These are phyloP conservation scores for Pichia kluyveri DNA, from an alignment of 805 yeast species.

Conservation along the genomic window DNA sequence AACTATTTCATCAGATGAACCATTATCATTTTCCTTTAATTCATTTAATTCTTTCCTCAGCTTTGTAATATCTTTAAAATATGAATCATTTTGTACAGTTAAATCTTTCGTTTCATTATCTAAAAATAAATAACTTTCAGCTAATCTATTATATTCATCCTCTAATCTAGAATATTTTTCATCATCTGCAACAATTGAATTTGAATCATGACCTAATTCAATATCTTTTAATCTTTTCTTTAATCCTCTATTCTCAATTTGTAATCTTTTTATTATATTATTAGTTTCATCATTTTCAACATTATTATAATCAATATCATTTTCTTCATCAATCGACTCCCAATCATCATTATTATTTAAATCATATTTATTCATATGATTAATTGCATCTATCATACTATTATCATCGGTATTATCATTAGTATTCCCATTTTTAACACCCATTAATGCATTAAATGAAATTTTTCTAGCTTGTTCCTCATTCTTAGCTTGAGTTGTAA, in stretches of 20 bases:
- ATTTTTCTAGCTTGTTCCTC: slow-evolving; percentile 10
- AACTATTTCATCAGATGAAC: background rate
- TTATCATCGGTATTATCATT: background rate
- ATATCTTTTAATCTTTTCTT: slow-evolving; percentile 11
- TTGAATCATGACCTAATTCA: slow-evolving; percentile 11
- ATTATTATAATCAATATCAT: slow-evolving; percentile 7
- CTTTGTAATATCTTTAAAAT: slow-evolving; percentile 7
- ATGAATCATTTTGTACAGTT: slow-evolving; percentile 6
- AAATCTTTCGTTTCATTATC: slow-evolving; percentile 9
- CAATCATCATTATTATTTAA: slow-evolving; percentile 6
- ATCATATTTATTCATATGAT: background rate
- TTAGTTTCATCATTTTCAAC: background rate
- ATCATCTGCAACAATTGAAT: slow-evolving; percentile 5
- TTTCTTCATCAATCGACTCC: slow-evolving; percentile 12
- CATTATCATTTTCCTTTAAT: background rate
- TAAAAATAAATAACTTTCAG: background rate
- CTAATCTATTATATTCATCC: slow-evolving; percentile 6
- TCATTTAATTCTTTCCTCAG: slow-evolving; percentile 5
- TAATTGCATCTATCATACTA: background rate
- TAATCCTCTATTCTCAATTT: slow-evolving; percentile 10
- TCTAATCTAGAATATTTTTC: slow-evolving; percentile 10
- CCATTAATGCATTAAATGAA: slow-evolving; percentile 18
- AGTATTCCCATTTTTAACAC: background rate
- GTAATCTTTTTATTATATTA: slow-evolving; percentile 8
- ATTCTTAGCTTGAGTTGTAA: slow-evolving; percentile 3